Conservation (phyloP, 345 rosid genomes). For the Excoecaria agallocha region DNA sequence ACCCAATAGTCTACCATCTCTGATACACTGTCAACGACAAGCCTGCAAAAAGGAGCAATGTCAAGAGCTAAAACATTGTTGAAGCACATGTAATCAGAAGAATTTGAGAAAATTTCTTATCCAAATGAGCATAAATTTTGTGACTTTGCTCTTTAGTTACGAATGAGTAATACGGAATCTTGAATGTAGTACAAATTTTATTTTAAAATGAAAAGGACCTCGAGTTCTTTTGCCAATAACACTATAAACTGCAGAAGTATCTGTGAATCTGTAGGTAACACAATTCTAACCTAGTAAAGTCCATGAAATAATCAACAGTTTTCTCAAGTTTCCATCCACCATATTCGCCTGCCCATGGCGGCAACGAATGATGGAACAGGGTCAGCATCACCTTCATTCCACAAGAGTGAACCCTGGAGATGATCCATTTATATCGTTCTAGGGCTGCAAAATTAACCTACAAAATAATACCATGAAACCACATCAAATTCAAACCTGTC, state of each 20-base stretch:
- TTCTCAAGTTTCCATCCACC: constrained; percentile 98
- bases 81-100: not conserved
- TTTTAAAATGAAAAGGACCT: too few species aligned
- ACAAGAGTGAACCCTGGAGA: constrained; percentile 61
- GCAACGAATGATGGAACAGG: constrained; percentile 90
- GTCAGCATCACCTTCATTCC: constrained; percentile 99
- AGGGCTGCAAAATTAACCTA: constrained; percentile 88
- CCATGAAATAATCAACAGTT: constrained; percentile 82
- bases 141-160: not conserved
- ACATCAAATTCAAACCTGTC: constrained; percentile 9
- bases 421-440: constrained; percentile 86
- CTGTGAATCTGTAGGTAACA: not conserved
- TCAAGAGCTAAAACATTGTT: constrained; percentile 13
- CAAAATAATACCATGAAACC: constrained; percentile 18
- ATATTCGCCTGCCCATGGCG: constrained; percentile 95
- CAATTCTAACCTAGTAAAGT: constrained; percentile 66
- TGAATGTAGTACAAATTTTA: too few species aligned
- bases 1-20: constrained; percentile 89
- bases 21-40: constrained; percentile 72
- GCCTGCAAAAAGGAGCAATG: constrained; percentile 45
- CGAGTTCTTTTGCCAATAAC: not conserved
- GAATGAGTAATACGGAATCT: not conserved
- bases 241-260: constrained; percentile 7
- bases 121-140: not conserved
- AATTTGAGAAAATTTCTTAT: not conserved